phyloP scores from a whole-genome alignment of 2,329 filamentous ascomycete species.

The Colletotrichum orchidophilum region DNA sequence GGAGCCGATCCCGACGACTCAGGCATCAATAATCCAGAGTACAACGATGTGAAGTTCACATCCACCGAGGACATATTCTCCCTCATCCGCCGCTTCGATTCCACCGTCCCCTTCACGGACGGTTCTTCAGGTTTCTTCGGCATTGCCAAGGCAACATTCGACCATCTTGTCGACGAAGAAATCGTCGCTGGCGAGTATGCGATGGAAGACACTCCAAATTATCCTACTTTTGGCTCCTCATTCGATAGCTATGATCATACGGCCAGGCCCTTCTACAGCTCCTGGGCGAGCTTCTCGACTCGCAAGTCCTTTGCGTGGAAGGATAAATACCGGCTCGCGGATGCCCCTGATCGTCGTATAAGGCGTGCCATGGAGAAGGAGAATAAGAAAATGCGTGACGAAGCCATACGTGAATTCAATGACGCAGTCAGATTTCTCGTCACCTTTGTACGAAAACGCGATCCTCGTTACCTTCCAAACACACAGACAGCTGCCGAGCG shows the following conservation, averaged over 20 bases:
- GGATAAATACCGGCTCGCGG: constrained; percentile 82
- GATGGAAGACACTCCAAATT: constrained; percentile 67
- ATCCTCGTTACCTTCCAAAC: constrained; percentile 84
- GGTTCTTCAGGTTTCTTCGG: constrained; percentile 86
- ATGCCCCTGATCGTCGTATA: constrained; percentile 86
- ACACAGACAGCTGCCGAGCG: constrained; percentile 82
- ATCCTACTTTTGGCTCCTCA: constrained; percentile 85
- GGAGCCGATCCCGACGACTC: constrained; percentile 62
- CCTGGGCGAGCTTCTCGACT: constrained; percentile 85
- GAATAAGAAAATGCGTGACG: constrained; percentile 85
- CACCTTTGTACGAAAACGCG: constrained; percentile 88
- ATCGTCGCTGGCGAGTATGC: constrained; percentile 77
- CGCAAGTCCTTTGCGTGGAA: constrained; percentile 90
- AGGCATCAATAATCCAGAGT: constrained; percentile 65
- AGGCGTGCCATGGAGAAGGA: constrained; percentile 94
- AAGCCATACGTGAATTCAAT: constrained; percentile 88
- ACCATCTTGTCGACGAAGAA: constrained; percentile 83
- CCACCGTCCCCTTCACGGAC: constrained; percentile 82
- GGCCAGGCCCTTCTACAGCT: constrained; percentile 82
- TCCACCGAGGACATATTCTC: constrained; percentile 81
- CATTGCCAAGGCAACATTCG: constrained; percentile 79
- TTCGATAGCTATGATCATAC: constrained; percentile 78
- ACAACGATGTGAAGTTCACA: constrained; percentile 77
- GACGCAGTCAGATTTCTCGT: constrained; percentile 89
- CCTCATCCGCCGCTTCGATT: constrained; percentile 83